Base-by-base conservation (phyloP, 192 early-diverging fungal species). In the Coemansia sp. region DNA sequence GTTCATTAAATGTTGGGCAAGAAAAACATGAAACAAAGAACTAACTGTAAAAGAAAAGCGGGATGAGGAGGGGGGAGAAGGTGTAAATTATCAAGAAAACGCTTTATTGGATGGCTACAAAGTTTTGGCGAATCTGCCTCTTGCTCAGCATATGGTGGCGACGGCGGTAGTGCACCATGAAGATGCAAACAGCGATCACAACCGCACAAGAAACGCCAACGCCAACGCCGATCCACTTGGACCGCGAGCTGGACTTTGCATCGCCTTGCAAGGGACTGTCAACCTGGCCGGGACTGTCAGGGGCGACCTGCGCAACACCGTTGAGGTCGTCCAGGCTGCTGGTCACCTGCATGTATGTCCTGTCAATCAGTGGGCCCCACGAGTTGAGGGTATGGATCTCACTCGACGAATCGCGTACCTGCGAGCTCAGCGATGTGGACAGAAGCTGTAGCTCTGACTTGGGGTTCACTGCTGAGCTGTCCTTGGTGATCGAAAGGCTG, bases 171-270 rank as follows among this genome's bases (percentile, higher is more conserved):
- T 70, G 23, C 31, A 75, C 67, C n/a, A 58, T 45, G 13, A 68
- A 45, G 37, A 72, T 31, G 55, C 55, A 57, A 5, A 26, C 29
- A 34, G 15, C 66, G 35, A 74, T 63, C 23, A 74, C 40, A 35
- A 81, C 58, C 5, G 56, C 72, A 29, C 63, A 62, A 34, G 64
- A 67, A 6, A 81, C 67, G 25, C 56, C 72, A 29, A 81, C 74
- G 1, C 78, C 78, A 39, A 81, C 64, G 10, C 72, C 72, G 16
- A 81, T 81, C 78, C 78, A 81, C 72, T 72, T 81, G 61, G 67
- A 68, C 43, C 71, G 72, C 66, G 78, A 74, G 59, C 63, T 63
- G 16, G 78, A 81, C 39, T 51, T 68, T 5, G 46, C 43, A 37
- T 67, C 53, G 42, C 72, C 61, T 65, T 71, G 64, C 58, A 75